Evolutionary conservation across 129 eudicot species (phyloP), one percentile per base, ranked within the genome.

Genomic region (Chrysanthemum seticuspe): DNA sequence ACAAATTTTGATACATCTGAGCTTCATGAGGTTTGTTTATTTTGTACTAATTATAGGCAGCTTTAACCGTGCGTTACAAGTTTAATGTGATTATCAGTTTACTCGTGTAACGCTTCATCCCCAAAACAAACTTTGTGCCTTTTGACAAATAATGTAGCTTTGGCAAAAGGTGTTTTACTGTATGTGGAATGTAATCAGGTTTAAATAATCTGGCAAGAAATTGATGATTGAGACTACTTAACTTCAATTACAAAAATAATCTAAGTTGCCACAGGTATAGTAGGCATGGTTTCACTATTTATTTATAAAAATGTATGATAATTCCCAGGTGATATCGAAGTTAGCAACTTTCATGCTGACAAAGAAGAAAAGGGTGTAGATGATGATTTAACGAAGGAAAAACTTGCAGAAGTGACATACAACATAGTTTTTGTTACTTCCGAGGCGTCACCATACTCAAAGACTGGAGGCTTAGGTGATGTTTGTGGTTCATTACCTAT

Each of bases 401-500:
- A 40, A 10, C 63, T 73, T 54, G 65, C 67, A 55, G 66, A 58
- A 70, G 77, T 76, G 75, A 80, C 80, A 2, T 58, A 68, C 80
- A 89, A 71, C 76, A 81, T 92, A 16, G 82, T 92, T 13, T 89
- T 89, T 74, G 95, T 85, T 59, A 92, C 96, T 62, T 78, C 98
- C 27, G 98, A 92, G 76, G 98, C 91, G 65, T 87, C 95, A 27
- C 98, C 98, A 14, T 92, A 92, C 84, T 87, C 96, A 55, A 92
- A 92, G 82, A 92, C 96, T 2, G 98, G 98, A 67, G 98, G 98
- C 58, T 69, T 92, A 78, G 98, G 92, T 63, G 98, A 92, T 73
- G 98, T 92, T 44, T 92, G 98, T 82, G 98, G 98, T 61, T 92
- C 98, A 59, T 84, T 92, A 61, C 98, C 98, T 53, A 80, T 92